Percentiles rank a stretch among this genome's conserved stretches.
These are phyloP conservation scores for Uronychia setigera DNA, from an alignment of 73 alveolate species.

Conservation along the genomic window DNA sequence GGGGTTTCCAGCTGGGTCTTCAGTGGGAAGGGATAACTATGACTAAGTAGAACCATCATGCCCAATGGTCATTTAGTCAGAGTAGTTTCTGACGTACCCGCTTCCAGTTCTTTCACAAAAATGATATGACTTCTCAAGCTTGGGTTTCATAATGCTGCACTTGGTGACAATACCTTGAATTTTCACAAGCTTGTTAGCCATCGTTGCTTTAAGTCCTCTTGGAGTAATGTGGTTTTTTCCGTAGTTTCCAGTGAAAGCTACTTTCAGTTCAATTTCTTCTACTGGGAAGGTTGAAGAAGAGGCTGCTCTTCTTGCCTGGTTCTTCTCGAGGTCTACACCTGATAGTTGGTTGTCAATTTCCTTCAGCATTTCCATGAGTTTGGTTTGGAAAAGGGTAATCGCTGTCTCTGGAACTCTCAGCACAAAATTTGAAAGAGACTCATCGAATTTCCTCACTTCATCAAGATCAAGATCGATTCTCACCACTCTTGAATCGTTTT, in stretches of 20 bases:
- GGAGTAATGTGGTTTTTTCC: slow-evolving; percentile 96
- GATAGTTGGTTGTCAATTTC: not conserved
- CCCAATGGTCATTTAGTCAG: too few species aligned
- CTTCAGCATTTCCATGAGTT: slow-evolving; percentile 52
- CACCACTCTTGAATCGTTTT: not conserved
- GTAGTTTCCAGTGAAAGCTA: slow-evolving; percentile 92
- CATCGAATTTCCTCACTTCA: slow-evolving; percentile 72
- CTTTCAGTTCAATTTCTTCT: slow-evolving; percentile 58
- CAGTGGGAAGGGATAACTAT: slow-evolving; percentile 81
- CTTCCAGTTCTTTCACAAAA: slow-evolving; percentile 91
- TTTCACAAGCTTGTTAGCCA: slow-evolving; percentile 88
- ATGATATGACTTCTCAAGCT: slow-evolving; percentile 85
- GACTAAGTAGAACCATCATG: too few species aligned
- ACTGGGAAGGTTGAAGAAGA: slow-evolving; percentile 53
- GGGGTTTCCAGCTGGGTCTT: slow-evolving; percentile 91
- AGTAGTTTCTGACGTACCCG: slow-evolving; percentile 78
- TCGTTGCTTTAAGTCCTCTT: slow-evolving; percentile 90
- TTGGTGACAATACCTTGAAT: slow-evolving; percentile 97
- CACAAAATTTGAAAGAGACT: slow-evolving; percentile 56
- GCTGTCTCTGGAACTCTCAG: slow-evolving; percentile 62
- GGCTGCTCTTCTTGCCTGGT: not conserved
- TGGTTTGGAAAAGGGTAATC: slow-evolving; percentile 59
- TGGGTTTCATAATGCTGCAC: slow-evolving; percentile 90
- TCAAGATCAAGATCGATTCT: slow-evolving; percentile 68
- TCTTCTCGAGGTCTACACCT: not conserved